These are phyloP conservation scores for Stephanocyclus meneghinianus DNA, from an alignment of 352 stramenopile genomes.

Conservation along the genomic window DNA sequence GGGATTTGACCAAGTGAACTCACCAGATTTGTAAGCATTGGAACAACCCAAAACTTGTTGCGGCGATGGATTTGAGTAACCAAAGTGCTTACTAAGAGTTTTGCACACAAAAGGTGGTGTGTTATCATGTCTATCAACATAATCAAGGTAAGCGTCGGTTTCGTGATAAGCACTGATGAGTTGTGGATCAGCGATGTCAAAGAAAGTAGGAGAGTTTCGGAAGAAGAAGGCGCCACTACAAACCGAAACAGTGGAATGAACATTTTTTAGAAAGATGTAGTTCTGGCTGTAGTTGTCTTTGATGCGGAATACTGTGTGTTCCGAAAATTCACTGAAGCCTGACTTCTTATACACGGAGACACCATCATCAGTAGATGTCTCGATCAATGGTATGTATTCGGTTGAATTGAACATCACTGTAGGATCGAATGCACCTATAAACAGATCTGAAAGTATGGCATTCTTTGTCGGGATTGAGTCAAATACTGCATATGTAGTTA, in stretches of 20 bases:
- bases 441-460: conserved; percentile 34
- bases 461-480: conserved; percentile 28
- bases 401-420: conserved; percentile 25
- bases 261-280: conserved; percentile 61
- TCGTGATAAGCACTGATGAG: conserved; percentile 52
- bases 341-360: conserved; percentile 35
- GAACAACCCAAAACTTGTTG: conserved; percentile 60
- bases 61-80: conserved; percentile 67
- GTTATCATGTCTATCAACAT: conserved; percentile 63
- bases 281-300: conserved; percentile 21
- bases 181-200: conserved; percentile 43
- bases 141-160: conserved; percentile 61
- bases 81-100: conserved; percentile 68
- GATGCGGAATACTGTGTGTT: conserved; percentile 45
- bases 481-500: conserved; percentile 42
- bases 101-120: conserved; percentile 58
- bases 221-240: conserved; percentile 47
- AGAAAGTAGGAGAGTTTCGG: conserved; percentile 62
- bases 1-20: conserved; percentile 31
- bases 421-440: conserved; percentile 48
- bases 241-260: conserved; percentile 41
- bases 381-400: conserved; percentile 15
- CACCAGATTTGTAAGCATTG: conserved; percentile 62
- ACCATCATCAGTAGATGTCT: conserved; percentile 7
- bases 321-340: conserved; percentile 19